Percentiles rank a stretch among this genome's conserved stretches.
These are phyloP conservation scores for Penicillium waksmanii DNA, from an alignment of 495 filamentous ascomycete species.

Conservation along the genomic window DNA sequence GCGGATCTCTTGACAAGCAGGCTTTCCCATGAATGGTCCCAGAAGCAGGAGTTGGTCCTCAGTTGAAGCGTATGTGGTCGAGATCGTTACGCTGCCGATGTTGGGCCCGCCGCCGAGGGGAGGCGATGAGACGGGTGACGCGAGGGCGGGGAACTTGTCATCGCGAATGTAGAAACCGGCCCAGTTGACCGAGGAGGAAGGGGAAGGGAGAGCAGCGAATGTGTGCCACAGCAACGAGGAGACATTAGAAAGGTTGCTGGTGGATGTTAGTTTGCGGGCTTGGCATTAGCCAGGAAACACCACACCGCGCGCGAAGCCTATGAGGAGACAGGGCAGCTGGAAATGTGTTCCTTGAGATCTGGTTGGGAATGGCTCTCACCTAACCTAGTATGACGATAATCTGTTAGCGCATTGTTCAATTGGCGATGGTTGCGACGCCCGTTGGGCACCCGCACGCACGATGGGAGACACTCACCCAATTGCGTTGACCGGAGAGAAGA, in stretches of 20 bases:
- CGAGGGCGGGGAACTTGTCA: conserved; percentile 51
- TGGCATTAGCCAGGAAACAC: neutral
- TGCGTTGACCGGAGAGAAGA: conserved; percentile 77
- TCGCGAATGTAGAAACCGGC: conserved; percentile 88
- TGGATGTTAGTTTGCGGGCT: neutral
- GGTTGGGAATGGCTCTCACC: conserved; percentile 43
- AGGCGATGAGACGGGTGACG: conserved; percentile 31
- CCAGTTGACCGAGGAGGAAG: conserved; percentile 81
- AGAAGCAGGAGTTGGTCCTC: conserved; percentile 62
- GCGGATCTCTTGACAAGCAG: conserved; percentile 83
- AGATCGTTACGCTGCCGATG: conserved; percentile 25
- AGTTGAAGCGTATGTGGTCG: conserved; percentile 29
- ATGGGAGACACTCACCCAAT: conserved; percentile 68
- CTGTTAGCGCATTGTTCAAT: conserved; percentile 14
- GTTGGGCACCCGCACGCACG: conserved; percentile 11
- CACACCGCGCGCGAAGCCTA: neutral
- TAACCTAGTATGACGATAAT: conserved; percentile 51
- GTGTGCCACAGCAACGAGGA: conserved; percentile 87
- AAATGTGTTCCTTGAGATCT: neutral
- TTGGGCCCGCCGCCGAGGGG: conserved; percentile 19
- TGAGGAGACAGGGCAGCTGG: neutral
- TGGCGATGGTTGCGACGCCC: conserved; percentile 6
- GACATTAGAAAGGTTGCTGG: conserved; percentile 82
- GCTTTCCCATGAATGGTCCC: conserved; percentile 86
- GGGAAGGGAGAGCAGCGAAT: conserved; percentile 75